A percentile compares a stretch with the other conserved stretches of the same genome.
These are phyloP conservation scores for Alternaria triticina DNA, from an alignment of 2,329 filamentous ascomycete species.

Conservation along the genomic window DNA sequence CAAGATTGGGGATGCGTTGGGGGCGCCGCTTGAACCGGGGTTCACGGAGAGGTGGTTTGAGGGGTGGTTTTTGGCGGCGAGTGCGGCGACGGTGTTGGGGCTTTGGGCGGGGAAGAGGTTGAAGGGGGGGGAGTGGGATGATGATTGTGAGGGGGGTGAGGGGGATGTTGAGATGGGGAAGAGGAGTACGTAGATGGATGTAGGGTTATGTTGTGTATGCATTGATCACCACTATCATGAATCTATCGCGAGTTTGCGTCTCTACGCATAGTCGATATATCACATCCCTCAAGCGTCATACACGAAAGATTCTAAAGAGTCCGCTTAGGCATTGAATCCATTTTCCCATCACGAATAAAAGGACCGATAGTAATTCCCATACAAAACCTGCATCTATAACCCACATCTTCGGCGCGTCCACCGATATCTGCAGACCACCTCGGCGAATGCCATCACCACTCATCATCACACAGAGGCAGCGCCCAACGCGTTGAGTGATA, in stretches of 20 bases:
- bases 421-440: background rate
- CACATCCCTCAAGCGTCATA: no score
- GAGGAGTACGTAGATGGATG: slow-evolving; percentile 55
- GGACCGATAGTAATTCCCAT: background rate
- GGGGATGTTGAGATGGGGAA: slow-evolving; percentile 76
- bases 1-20: slow-evolving; percentile 77
- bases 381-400: background rate
- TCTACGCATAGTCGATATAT: rapidly evolving
- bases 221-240: rapidly evolving
- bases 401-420: background rate
- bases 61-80: slow-evolving; percentile 78
- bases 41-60: slow-evolving; percentile 89
- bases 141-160: slow-evolving; percentile 46
- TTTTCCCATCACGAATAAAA: background rate
- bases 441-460: background rate
- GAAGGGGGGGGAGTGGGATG: slow-evolving; percentile 52
- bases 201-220: background rate
- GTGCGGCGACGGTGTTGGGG: slow-evolving; percentile 69
- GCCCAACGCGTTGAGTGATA: background rate
- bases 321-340: background rate
- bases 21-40: slow-evolving; percentile 73
- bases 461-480: background rate
- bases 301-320: no score
- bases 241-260: rapidly evolving
- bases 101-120: slow-evolving; percentile 74